Evolutionary conservation across 768 basidiomycete species (phyloP), one percentile per base, ranked within the genome.

Genomic region (Mycena sanguinolenta): DNA sequence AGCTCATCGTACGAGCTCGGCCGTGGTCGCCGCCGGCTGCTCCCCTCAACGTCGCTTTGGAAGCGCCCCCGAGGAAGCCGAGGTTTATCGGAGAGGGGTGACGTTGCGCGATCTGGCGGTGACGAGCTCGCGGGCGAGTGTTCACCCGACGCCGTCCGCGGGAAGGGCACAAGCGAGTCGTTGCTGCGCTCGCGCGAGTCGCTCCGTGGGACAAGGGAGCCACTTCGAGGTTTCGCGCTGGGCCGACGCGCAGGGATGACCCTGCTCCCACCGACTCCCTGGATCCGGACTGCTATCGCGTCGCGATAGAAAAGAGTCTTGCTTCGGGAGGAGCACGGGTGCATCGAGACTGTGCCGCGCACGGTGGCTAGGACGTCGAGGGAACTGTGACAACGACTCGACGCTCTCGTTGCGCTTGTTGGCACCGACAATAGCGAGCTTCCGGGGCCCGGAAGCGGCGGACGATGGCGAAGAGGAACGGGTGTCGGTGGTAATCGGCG

Each of bases 1-100:
- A 89, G 79, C 65, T 91, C 94, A 74, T 93, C 94, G 69, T 88
- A 88, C 67, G 92, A 92, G 74, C 81, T 89, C 19, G 92, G 92
- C 46, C 91, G 84, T 19, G 85, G 85, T 36, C 88, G 85, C 63
- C 88, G 82, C 65, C 88, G 83, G 63, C 82, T 88, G 5, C 84
- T 78, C 12, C 89, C 89, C 74, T 92, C 92, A 63, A 92, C 81
- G 73, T 94, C 93, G 75, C 90, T 93, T 77, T 92, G 90, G 82
- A 93, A 92, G 36, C 92, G 88, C 21, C 90, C 88, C 25, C 93
- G 87, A 49, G 84, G 85, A 28, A 79, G 75, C 19, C 86, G 83
- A 28, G 82, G 84, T 62, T 79, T 81, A 50, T 87, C 83, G 63
- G 74, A 69, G 27, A 70, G 72, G 63, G 69, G 73, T 13, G 76